phyloP scores from a whole-genome alignment of 2,329 filamentous ascomycete genomes.

The Cytospora schulzeri region DNA sequence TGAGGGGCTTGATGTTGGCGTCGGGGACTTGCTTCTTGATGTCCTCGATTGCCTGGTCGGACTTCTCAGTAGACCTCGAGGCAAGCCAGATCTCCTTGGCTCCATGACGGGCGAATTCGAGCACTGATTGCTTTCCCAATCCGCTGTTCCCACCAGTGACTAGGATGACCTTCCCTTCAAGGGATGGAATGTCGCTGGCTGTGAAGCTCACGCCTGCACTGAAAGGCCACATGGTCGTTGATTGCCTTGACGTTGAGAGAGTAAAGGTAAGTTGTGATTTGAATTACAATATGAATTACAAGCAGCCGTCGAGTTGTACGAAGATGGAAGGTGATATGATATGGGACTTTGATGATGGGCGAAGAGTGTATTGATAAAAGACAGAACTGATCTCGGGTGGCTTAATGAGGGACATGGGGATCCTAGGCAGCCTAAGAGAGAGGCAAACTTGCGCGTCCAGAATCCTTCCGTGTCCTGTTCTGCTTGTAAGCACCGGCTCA shows the following conservation, averaged over 20 bases:
- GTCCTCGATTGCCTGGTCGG: constrained; percentile 40
- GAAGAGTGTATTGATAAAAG: not conserved
- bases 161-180: constrained; percentile 46
- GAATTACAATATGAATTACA: not conserved
- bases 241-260: too few relatives aligned
- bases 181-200: constrained; percentile 42
- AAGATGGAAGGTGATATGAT: not conserved
- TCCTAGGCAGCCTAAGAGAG: not conserved
- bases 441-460: not conserved
- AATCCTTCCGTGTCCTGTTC: too few relatives aligned
- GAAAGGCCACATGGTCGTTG: constrained; percentile 21
- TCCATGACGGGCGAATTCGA: constrained; percentile 44
- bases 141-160: constrained; percentile 54
- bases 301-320: not conserved
- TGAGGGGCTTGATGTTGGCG: constrained; percentile 37
- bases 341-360: not conserved
- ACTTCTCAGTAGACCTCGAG: constrained; percentile 42
- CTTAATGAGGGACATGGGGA: too few relatives aligned
- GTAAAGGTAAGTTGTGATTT: not conserved
- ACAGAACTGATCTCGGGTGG: not conserved
- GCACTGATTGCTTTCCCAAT: constrained; percentile 48
- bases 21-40: constrained; percentile 35
- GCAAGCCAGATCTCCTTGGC: constrained; percentile 37
- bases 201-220: constrained; percentile 33
- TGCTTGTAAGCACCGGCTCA: constrained; percentile 1